Evolutionary conservation across 192 early-diverging fungal species (phyloP).

Genomic region (Entomortierella beljakovae): DNA sequence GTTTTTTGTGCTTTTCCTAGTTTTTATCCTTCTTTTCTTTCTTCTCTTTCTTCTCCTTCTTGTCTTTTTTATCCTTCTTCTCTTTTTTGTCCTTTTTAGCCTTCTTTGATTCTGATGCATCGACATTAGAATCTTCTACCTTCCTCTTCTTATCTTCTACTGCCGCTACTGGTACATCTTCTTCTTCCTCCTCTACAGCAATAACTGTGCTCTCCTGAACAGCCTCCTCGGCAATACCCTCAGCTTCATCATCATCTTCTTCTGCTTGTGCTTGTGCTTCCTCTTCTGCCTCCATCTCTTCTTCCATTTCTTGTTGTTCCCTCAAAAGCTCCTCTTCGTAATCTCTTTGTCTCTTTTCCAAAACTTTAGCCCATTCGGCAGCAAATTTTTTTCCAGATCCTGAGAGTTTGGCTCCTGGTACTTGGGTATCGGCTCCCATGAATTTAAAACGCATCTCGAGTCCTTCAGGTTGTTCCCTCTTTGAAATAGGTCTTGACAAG

Average conservation of each 20-base stretch:
- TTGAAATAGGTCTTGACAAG: slow-evolving; percentile 45
- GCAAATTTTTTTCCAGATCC: slow-evolving; percentile 49
- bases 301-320: slow-evolving; percentile 19
- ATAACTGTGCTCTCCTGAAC: not conserved
- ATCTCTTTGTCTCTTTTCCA: slow-evolving; percentile 25
- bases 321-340: slow-evolving; percentile 23
- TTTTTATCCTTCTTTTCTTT: not conserved
- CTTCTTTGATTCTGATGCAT: slow-evolving; percentile 29
- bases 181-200: slow-evolving; percentile 1
- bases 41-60: slow-evolving; percentile 4
- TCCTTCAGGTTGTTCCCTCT: slow-evolving; percentile 61
- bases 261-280: slow-evolving; percentile 12
- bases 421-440: slow-evolving; percentile 57
- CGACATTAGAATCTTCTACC: slow-evolving; percentile 6
- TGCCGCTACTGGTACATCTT: not conserved
- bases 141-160: slow-evolving; percentile 6
- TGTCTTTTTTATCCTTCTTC: slow-evolving; percentile 31
- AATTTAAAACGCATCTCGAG: slow-evolving; percentile 62
- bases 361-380: slow-evolving; percentile 17
- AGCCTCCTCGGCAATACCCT: not conserved
- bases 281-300: slow-evolving; percentile 16
- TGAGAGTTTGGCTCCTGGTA: slow-evolving; percentile 29
- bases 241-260: not conserved
- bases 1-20: not conserved
- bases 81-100: slow-evolving; percentile 46